Base-by-base conservation (phyloP, 305 asterid genomes). In the Solanum hybrid region DNA sequence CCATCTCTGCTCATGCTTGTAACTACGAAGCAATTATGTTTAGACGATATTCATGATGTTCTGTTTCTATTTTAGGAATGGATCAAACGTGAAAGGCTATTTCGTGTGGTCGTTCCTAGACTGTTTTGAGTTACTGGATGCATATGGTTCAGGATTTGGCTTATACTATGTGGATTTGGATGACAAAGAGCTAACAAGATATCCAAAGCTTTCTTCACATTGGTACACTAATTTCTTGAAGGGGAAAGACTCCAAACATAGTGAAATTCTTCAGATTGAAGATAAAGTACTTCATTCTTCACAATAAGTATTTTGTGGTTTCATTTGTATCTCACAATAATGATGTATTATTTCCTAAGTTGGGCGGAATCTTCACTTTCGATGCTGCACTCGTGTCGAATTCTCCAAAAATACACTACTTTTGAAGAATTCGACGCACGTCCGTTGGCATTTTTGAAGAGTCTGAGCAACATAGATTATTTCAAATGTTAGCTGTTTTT, bases 41-140 rank as follows among this genome's bases (percentile, higher is more conserved):
- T 78, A 17, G 27, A 61, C 72, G 72, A 36, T 36, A 20, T 79
- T 79, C 31, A 22, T 79, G 45, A 79, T 34, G 41, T 79, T 79
- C 57, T 79, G 27, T 79, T 79, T 34, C 8, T 79, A 1, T 79
- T 79, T 20, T n/a, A 90, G 93, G 90, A 90, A 92, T n/a, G 93
- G 93, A 20, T 87, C 93, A 79, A 89, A 92, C 79, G 65, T 75
- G 10, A 90, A 88, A 76, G 92, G 93, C n/a, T 92, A 92, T 85
- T 92, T 92, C 73, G 79, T 32, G 38, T 92, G 93, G 93, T 29
- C 90, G 13, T 89, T 92, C 86, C 24, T 92, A 41, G 93, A 92
- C 82, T 87, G 91, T 65, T 89, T 92, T 36, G 93, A 92, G 84
- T 68, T 92, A 87, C 0, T 92, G 4, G 84, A 8, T 31, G 93